Evolutionary conservation across 768 basidiomycete genomes (phyloP).

Genomic region (Lactifluus pinguis): DNA sequence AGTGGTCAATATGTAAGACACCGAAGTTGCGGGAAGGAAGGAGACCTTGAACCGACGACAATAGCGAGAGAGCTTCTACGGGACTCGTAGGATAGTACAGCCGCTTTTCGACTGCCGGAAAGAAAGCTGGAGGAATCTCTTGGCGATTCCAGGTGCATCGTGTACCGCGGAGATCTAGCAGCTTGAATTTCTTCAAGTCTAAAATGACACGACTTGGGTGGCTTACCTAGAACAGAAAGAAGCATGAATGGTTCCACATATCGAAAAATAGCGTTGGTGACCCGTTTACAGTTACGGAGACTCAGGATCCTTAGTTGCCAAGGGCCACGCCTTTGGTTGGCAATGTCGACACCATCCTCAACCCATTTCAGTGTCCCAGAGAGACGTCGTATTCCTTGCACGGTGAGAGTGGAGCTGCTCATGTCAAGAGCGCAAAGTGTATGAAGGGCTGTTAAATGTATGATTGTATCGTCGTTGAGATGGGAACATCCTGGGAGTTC

Average conservation of each 20-base stretch:
- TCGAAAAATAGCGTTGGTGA: slow-evolving; percentile 12
- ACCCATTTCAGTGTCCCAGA: slow-evolving; percentile 37
- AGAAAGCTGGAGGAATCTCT: slow-evolving; percentile 9
- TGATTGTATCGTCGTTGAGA: slow-evolving; percentile 51
- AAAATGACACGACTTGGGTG: not conserved
- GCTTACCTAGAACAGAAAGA: slow-evolving; percentile 18
- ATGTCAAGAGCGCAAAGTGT: slow-evolving; percentile 57
- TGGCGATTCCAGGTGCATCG: slow-evolving; percentile 9
- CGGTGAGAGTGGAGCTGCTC: slow-evolving; percentile 41
- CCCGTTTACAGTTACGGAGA: slow-evolving; percentile 13
- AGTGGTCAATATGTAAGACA: slow-evolving; percentile 13
- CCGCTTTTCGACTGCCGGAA: slow-evolving; percentile 10
- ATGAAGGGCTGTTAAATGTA: slow-evolving; percentile 42
- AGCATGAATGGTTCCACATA: slow-evolving; percentile 14
- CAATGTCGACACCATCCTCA: slow-evolving; percentile 24
- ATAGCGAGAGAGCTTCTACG: slow-evolving; percentile 8
- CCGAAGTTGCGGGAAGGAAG: slow-evolving; percentile 11
- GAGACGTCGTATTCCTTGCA: slow-evolving; percentile 45
- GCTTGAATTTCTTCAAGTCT: not conserved
- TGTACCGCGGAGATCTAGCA: slow-evolving; percentile 19
- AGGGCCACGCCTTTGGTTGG: slow-evolving; percentile 18
- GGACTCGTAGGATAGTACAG: slow-evolving; percentile 15
- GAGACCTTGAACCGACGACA: not conserved
- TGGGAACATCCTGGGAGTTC: slow-evolving; percentile 45
- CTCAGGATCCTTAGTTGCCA: slow-evolving; percentile 20